These are phyloP conservation scores for Hygrophorus russula DNA, from an alignment of 768 basidiomycete genomes.

Conservation along the genomic window DNA sequence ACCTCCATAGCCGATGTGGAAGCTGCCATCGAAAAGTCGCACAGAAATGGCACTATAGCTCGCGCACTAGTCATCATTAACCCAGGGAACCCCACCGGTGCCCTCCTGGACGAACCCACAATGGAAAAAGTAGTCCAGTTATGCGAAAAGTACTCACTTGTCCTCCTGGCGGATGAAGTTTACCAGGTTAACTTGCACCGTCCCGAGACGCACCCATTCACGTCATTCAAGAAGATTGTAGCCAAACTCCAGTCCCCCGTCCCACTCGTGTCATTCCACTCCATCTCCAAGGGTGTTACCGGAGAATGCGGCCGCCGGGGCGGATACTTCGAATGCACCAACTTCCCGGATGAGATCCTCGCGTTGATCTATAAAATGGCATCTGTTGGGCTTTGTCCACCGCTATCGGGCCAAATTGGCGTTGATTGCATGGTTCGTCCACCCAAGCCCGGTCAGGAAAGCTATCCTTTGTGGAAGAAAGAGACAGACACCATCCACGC, in stretches of 20 bases:
- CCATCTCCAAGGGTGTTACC: constrained; percentile 90
- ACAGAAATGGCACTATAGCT: constrained; percentile 46
- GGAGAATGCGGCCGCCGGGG: constrained; percentile 98
- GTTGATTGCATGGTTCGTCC: constrained; percentile 93
- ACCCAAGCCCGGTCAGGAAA: constrained; percentile 63
- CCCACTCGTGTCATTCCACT: constrained; percentile 92
- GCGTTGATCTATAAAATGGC: constrained; percentile 97
- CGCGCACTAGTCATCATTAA: constrained; percentile 96
- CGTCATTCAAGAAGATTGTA: constrained; percentile 88
- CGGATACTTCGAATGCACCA: constrained; percentile 90
- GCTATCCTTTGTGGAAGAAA: constrained; percentile 68
- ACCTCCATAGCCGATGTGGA: constrained; percentile 63
- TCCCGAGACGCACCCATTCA: constrained; percentile 58
- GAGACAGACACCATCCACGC: constrained; percentile 78
- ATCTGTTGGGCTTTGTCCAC: constrained; percentile 80
- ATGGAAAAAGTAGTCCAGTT: constrained; percentile 71
- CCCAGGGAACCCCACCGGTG: constrained; percentile 95
- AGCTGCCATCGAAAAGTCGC: constrained; percentile 53
- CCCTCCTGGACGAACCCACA: constrained; percentile 59
- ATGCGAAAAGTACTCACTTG: constrained; percentile 76
- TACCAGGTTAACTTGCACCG: constrained; percentile 91
- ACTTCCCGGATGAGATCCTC: constrained; percentile 65
- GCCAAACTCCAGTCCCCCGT: constrained; percentile 54
- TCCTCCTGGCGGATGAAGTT: constrained; percentile 96
- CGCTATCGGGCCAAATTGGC: constrained; percentile 84